Base-by-base conservation (phyloP, 768 basidiomycete genomes). In the Boletus rubescentipes region DNA sequence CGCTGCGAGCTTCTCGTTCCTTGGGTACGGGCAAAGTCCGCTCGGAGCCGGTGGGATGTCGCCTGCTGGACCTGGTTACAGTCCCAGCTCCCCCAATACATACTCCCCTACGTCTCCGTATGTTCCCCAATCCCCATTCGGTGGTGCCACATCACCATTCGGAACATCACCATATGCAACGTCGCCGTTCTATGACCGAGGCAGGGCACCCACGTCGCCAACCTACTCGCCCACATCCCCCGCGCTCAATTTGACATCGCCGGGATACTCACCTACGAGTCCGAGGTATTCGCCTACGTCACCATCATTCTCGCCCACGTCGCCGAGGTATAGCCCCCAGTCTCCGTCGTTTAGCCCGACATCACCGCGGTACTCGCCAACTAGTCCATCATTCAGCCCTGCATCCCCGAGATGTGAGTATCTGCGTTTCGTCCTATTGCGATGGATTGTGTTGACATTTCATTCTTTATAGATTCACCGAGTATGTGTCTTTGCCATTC, bases 51-150 rank as follows among this genome's bases (percentile, higher is more conserved):
- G 89, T 39, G 86, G 84, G 9, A 91, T 91, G 90, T 96, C 93
- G 4, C 95, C 94, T 8, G 89, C 83, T 2, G 87, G 86, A 20
- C 85, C 89, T 9, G 87, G 87, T 7, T 97, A 95, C 77, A 93
- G 90, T 60, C 93, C 94, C 5, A 90, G 90, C 57, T 96, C 93
- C 3, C 95, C 93, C 9, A 93, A 87, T 59, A 83, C 84, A 12
- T 94, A 92, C 58, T 91, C 91, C 0, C 91, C 91, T 0, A 93
- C 91, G 3, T 95, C 94, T 0, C 93, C 94, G 0, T 93, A 91
- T 68, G 87, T 89, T 9, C 88, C 90, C 12, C 87, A 86, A 57
- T 92, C 91, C 9, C 89, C 93, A 15, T 94, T 87, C 60, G 79
- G 78, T 14, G 87, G 86, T n/a, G 87, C 86, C 0, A 88, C 88